These are phyloP conservation scores for Suzukiozyma palmioleophila DNA, from an alignment of 1,139 yeast species.

Conservation along the genomic window DNA sequence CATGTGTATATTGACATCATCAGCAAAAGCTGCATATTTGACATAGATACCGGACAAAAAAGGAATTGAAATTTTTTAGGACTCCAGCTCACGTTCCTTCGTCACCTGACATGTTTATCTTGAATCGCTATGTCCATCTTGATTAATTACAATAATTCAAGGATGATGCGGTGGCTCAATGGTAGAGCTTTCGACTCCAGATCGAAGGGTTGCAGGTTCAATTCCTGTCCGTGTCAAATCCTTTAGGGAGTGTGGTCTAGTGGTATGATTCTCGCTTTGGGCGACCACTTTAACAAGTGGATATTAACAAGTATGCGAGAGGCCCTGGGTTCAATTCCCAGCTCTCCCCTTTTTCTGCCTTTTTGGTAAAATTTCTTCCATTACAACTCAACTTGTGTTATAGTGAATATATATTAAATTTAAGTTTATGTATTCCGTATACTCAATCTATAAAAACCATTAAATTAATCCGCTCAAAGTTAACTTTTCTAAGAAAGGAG, in stretches of 20 bases:
- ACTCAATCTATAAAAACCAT: constrained; percentile 1
- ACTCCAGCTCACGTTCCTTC: no score
- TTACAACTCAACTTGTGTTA: not conserved
- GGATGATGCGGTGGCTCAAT: constrained; percentile 86
- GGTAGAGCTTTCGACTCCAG: constrained; percentile 91
- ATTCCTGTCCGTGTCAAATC: constrained; percentile 33
- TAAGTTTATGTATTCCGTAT: not conserved
- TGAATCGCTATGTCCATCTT: no score
- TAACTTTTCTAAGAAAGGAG: constrained; percentile 80
- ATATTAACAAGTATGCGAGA: constrained; percentile 9
- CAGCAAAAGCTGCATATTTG: no score
- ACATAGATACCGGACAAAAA: no score
- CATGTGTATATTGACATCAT: no score
- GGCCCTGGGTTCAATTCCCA: constrained; percentile 15
- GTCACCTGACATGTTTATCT: no score
- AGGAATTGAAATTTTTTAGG: no score
- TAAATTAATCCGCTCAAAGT: constrained; percentile 40
- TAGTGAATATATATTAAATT: not conserved
- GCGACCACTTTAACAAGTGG: constrained; percentile 6
- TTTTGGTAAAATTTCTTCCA: constrained; percentile 8
- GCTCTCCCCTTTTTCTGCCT: constrained; percentile 12
- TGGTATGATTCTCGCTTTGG: constrained; percentile 23
- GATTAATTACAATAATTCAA: no score
- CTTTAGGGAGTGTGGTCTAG: constrained; percentile 25
- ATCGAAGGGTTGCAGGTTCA: constrained; percentile 35